Evolutionary conservation across 169 alveolate genomes (phyloP).

Genomic region (Miamiensis avidus): DNA sequence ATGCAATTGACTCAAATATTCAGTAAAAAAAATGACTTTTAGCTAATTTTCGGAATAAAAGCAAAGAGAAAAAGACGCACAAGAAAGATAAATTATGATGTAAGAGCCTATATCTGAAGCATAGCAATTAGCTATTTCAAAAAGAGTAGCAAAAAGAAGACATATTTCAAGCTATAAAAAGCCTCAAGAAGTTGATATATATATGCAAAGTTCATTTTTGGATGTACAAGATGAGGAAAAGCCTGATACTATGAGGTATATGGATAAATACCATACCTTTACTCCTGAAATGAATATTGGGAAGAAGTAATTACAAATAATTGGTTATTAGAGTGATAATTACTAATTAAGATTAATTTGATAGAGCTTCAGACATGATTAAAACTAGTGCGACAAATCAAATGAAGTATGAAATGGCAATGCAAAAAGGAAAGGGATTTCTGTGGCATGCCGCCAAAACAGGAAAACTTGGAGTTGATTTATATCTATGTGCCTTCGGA

Average conservation of each 20-base stretch:
- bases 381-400: neutral
- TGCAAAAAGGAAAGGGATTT: conserved; percentile 6
- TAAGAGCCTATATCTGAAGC: neutral
- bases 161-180: neutral
- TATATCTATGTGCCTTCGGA: conserved; percentile 8
- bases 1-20: neutral
- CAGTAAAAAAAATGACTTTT: neutral
- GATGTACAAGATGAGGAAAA: conserved; percentile 5
- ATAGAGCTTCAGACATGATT: conserved; percentile 15
- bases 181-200: conserved; percentile 1
- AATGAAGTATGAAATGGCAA: neutral
- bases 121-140: neutral
- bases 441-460: conserved; percentile 19
- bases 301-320: neutral
- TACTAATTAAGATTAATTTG: neutral
- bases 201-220: conserved; percentile 8
- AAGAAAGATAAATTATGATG: neutral
- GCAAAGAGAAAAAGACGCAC: neutral
- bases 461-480: conserved; percentile 31
- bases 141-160: neutral
- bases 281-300: conserved; percentile 19
- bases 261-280: conserved; percentile 3
- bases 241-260: conserved; percentile 4
- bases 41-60: neutral
- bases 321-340: neutral